A percentile compares a stretch with the other conserved stretches of the same genome.
Evolutionary conservation across 2,329 filamentous ascomycete genomes (phyloP).

Genomic region (Plenodomus tracheiphilus): DNA sequence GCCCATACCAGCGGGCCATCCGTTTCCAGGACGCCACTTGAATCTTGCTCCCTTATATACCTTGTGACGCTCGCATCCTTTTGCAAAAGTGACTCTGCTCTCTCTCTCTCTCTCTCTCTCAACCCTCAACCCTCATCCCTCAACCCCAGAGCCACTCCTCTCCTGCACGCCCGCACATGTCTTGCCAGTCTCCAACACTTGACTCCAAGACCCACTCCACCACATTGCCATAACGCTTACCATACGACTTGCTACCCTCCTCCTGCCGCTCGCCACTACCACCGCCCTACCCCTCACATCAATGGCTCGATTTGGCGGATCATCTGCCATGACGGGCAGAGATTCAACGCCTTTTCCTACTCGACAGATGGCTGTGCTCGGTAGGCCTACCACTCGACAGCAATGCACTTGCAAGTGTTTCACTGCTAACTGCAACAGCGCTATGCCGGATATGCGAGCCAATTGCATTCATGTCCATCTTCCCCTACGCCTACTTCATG

Average conservation of each 20-base stretch:
- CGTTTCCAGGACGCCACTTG: constrained; percentile 45
- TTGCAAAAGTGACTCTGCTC: constrained; percentile 30
- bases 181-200: constrained; percentile 23
- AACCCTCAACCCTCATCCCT: too few relatives aligned
- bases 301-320: constrained; percentile 38
- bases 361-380: constrained; percentile 60
- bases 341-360: constrained; percentile 57
- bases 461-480: constrained; percentile 99
- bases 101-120: too few relatives aligned
- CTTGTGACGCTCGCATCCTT: constrained; percentile 40
- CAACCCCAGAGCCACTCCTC: constrained; percentile 26
- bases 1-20: constrained; percentile 37
- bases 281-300: constrained; percentile 17
- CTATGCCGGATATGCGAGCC: constrained; percentile 96
- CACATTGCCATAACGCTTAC: constrained; percentile 13
- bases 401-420: background rate
- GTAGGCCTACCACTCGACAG: constrained; percentile 41
- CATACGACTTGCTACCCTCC: constrained; percentile 3
- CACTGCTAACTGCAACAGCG: constrained; percentile 55
- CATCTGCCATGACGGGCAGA: constrained; percentile 30
- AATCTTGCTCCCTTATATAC: constrained; percentile 47
- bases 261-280: background rate
- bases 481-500: constrained; percentile 99
- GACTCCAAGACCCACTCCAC: constrained; percentile 9
- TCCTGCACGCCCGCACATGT: constrained; percentile 37